A percentile compares a stretch with the other conserved stretches of the same genome.
Evolutionary conservation across 805 yeast genomes (phyloP).

Genomic region (Metschnikowia picachoensis): DNA sequence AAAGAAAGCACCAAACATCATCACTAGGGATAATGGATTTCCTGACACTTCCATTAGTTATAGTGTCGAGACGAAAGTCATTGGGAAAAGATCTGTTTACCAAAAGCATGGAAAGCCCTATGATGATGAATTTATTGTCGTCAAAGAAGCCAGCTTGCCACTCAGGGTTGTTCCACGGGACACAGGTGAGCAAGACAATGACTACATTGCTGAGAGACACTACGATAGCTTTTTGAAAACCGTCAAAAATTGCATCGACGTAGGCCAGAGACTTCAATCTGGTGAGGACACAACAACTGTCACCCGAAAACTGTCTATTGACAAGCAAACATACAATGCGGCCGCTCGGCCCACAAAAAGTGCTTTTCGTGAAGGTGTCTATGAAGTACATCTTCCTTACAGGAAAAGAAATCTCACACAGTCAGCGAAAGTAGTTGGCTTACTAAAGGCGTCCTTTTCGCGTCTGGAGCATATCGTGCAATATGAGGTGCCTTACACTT

Average conservation of each 20-base stretch:
- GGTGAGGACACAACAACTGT: slow-evolving; percentile 2
- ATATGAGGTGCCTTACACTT: slow-evolving; percentile 12
- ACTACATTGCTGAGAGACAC: slow-evolving; percentile 13
- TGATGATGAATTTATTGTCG: slow-evolving; percentile 23
- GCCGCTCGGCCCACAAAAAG: not conserved
- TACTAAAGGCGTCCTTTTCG: slow-evolving; percentile 18
- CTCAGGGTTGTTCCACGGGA: slow-evolving; percentile 22
- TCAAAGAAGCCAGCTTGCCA: slow-evolving; percentile 23
- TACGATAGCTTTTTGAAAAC: slow-evolving; percentile 17
- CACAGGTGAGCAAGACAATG: slow-evolving; percentile 1
- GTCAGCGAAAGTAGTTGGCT: slow-evolving; percentile 22
- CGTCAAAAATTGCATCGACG: slow-evolving; percentile 8
- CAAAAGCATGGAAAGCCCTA: slow-evolving; percentile 6
- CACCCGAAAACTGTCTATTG: slow-evolving; percentile 13
- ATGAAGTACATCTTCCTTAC: slow-evolving; percentile 19
- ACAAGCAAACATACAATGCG: slow-evolving; percentile 16
- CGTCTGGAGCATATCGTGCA: slow-evolving; percentile 12
- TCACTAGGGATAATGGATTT: slow-evolving; percentile 25
- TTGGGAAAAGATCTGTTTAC: slow-evolving; percentile 24
- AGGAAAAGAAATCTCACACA: slow-evolving; percentile 22
- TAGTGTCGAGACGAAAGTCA: slow-evolving; percentile 26
- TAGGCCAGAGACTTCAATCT: slow-evolving; percentile 7
- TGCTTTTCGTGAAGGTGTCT: not conserved
- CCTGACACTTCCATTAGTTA: slow-evolving; percentile 28
- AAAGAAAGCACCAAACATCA: slow-evolving; percentile 7